phyloP scores from a whole-genome alignment of 2,329 filamentous ascomycete genomes.

The Colletotrichum ledebouriae region DNA sequence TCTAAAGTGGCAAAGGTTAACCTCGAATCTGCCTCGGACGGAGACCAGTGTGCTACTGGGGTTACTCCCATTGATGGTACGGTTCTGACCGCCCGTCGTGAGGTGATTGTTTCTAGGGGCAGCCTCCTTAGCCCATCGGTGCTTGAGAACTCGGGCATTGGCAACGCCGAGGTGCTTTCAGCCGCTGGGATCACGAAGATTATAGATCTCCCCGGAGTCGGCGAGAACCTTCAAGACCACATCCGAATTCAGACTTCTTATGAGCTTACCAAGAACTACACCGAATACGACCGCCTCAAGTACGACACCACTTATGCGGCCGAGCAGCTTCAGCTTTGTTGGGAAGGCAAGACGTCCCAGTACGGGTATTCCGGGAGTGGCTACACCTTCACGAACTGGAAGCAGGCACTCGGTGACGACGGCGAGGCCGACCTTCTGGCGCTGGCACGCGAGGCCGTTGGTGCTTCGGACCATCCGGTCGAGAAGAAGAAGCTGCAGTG shows the following conservation, averaged over 20 bases:
- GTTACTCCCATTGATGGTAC: slow-evolving; percentile 46
- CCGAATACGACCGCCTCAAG: too few relatives aligned
- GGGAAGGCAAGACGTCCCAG: too few relatives aligned
- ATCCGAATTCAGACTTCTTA: too few relatives aligned
- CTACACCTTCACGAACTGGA: slow-evolving; percentile 57
- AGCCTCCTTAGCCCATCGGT: slow-evolving; percentile 68
- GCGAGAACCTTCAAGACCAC: slow-evolving; percentile 53
- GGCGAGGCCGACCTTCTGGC: slow-evolving; percentile 46
- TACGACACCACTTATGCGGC: too few relatives aligned
- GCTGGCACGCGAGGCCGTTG: slow-evolving; percentile 51
- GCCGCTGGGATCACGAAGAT: slow-evolving; percentile 61
- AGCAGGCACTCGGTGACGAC: slow-evolving; percentile 51
- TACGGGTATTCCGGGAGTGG: too few relatives aligned
- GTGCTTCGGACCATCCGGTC: slow-evolving; percentile 48
- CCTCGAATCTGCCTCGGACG: slow-evolving; percentile 46
- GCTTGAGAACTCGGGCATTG: slow-evolving; percentile 70
- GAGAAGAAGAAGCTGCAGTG: slow-evolving; percentile 56
- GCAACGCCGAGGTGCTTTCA: slow-evolving; percentile 60
- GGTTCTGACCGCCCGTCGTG: slow-evolving; percentile 45
- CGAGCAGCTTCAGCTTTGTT: too few relatives aligned
- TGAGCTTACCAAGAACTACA: too few relatives aligned
- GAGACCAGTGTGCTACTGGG: slow-evolving; percentile 41
- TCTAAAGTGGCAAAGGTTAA: slow-evolving; percentile 55
- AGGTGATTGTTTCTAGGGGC: slow-evolving; percentile 56
- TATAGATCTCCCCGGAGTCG: slow-evolving; percentile 69